Evolutionary conservation across 345 rosid genomes (phyloP), one percentile per base, ranked within the genome.

Genomic region (Salix brachista): DNA sequence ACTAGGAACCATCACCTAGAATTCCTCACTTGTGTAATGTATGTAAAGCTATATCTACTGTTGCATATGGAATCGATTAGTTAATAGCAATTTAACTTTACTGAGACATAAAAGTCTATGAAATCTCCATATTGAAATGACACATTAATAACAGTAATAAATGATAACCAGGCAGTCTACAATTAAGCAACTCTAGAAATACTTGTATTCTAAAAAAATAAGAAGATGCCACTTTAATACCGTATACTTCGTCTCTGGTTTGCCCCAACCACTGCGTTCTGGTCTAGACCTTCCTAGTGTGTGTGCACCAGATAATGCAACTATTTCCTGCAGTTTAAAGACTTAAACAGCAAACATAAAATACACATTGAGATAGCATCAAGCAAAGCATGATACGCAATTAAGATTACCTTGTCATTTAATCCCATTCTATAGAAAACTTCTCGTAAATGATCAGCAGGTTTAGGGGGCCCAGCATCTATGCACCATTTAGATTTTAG

Each of bases 221-320:
- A 78, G 46, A 70, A 19, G 5, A 70, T 13, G 36, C 14, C 76
- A 9, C 61, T 78, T 71, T 46, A 30, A 74, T 88, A 95, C 99
- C 94, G 96, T 95, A 81, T 95, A 88, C 85, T 93, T 95, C 10
- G 97, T 93, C 86, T 92, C 97, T 41, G 92, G 92, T 84, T 95
- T 95, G 54, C 99, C 99, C 96, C 94, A 92, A 69, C 97, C 94
- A 76, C 99, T 95, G 67, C 97, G 95, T 8, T 93, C 99, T 80
- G 94, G 94, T 87, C 96, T 91, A 75, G 99, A 83, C 86, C 99
- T 89, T 69, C 99, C 99, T 37, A 95, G 79, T 13, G 99, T 95
- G 81, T 93, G 99, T 16, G 99, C 99, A 81, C 99, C 97, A 77
- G 99, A 95, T 72, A 95, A 80, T 25, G 93, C 99, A 76, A 93